phyloP scores from a whole-genome alignment of 2,329 filamentous ascomycete genomes.

The Keithomyces neogunnii region DNA sequence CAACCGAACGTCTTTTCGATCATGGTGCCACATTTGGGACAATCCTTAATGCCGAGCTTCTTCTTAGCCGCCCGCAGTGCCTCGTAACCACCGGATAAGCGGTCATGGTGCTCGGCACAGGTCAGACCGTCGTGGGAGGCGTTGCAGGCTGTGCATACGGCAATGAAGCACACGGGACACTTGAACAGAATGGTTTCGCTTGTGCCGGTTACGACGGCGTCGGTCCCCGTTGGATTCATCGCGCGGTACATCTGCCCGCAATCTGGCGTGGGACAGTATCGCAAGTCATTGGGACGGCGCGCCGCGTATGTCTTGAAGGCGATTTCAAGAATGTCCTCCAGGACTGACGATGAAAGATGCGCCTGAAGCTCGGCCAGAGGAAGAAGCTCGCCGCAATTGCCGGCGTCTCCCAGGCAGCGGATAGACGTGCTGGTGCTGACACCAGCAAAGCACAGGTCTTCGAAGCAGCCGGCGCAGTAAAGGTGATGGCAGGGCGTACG shows the following conservation, averaged over 20 bases:
- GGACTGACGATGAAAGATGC: slow-evolving; percentile 18
- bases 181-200: slow-evolving; percentile 4
- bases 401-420: slow-evolving; percentile 17
- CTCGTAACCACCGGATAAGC: slow-evolving; percentile 14
- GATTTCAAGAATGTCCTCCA: slow-evolving; percentile 28
- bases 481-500: slow-evolving; percentile 27
- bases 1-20: slow-evolving; percentile 37
- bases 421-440: slow-evolving; percentile 7
- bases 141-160: slow-evolving; percentile 27
- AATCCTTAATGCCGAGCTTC: slow-evolving; percentile 29
- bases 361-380: slow-evolving; percentile 16
- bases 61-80: slow-evolving; percentile 22
- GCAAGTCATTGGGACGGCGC: slow-evolving; percentile 21
- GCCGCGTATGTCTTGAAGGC: slow-evolving; percentile 27
- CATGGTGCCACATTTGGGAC: slow-evolving; percentile 28
- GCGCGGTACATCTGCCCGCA: slow-evolving; percentile 33
- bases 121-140: slow-evolving; percentile 22
- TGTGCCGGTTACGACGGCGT: slow-evolving; percentile 1
- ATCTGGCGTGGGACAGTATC: slow-evolving; percentile 33
- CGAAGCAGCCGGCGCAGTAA: slow-evolving; percentile 35
- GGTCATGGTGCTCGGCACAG: slow-evolving; percentile 24
- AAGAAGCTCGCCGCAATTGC: slow-evolving; percentile 16
- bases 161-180: slow-evolving; percentile 27
- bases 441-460: slow-evolving; percentile 17
- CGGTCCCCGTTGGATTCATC: slow-evolving; percentile 7